These are phyloP conservation scores for Adiantum capillusveneris DNA, from an alignment of 75 land plant genomes.

Conservation along the genomic window DNA sequence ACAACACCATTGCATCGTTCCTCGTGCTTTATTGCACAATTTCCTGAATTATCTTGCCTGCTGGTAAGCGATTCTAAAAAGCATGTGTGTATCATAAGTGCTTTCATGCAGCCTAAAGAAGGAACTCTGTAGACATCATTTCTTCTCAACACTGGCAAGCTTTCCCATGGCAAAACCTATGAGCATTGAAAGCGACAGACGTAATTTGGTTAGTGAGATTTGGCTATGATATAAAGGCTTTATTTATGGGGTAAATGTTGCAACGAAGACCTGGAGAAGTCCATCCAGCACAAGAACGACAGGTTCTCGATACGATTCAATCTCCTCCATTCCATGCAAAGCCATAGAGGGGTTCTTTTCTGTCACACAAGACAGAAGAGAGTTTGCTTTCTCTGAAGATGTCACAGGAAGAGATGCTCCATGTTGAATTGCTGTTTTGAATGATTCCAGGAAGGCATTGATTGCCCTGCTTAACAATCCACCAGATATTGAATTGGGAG, in stretches of 20 bases:
- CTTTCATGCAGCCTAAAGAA: conserved; percentile 57
- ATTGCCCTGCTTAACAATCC: no score
- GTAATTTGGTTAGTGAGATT: no score
- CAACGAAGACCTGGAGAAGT: conserved; percentile 49
- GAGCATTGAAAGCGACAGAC: no score
- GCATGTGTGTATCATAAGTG: conserved; percentile 20
- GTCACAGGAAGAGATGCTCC: not conserved
- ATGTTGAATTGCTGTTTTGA: not conserved
- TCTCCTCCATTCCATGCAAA: not conserved
- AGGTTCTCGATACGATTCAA: conserved; percentile 30
- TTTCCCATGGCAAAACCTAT: conserved; percentile 95
- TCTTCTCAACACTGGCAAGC: conserved; percentile 56
- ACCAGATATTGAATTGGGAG: not conserved
- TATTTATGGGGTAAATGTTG: no score
- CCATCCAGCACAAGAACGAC: conserved; percentile 62
- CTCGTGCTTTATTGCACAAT: no score
- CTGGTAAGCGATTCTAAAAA: not conserved
- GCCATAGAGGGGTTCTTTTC: not conserved
- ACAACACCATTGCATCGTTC: no score
- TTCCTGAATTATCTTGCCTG: not conserved
- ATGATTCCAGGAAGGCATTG: conserved; percentile 1
- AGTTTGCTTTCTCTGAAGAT: not conserved
- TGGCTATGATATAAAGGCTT: no score
- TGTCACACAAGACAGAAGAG: not conserved
- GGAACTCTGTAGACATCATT: conserved; percentile 91